Conservation (phyloP, 441 rosid species). For the Mallotus japonicus region DNA sequence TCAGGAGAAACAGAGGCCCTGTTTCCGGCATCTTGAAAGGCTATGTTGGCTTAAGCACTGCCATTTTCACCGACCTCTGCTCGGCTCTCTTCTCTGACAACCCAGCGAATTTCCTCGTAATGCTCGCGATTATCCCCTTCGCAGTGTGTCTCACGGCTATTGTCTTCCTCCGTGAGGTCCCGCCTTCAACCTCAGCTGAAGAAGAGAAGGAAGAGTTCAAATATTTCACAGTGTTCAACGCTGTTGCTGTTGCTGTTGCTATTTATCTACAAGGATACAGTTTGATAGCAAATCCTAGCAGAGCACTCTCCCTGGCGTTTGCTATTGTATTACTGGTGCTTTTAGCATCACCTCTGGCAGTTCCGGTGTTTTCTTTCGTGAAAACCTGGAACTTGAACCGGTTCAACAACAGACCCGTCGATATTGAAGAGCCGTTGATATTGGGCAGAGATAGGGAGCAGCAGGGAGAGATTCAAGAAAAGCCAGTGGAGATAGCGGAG, state of each 20-base stretch:
- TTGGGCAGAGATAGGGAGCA: slow-evolving; percentile 24
- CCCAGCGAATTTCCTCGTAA: slow-evolving; percentile 55
- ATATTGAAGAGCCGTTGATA: slow-evolving; percentile 43
- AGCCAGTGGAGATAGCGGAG: slow-evolving; percentile 2
- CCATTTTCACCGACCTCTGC: slow-evolving; percentile 77
- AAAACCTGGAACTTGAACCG: slow-evolving; percentile 32
- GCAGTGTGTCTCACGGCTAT: slow-evolving; percentile 65
- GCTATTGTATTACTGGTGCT: slow-evolving; percentile 40
- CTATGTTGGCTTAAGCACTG: slow-evolving; percentile 76
- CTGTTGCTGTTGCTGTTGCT: slow-evolving; percentile 64
- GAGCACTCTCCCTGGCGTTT: slow-evolving; percentile 39
- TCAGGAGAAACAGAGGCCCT: slow-evolving; percentile 70
- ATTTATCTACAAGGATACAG: slow-evolving; percentile 54
- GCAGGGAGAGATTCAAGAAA: slow-evolving; percentile 23
- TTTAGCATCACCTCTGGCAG: slow-evolving; percentile 55
- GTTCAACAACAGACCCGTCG: slow-evolving; percentile 18
- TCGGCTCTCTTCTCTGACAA: slow-evolving; percentile 57
- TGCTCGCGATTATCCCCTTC: slow-evolving; percentile 64
- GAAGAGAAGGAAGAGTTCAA: slow-evolving; percentile 55
- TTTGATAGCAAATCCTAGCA: slow-evolving; percentile 36
- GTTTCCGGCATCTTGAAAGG: slow-evolving; percentile 86
- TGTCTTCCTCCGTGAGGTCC: slow-evolving; percentile 68
- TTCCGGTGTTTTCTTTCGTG: slow-evolving; percentile 44
- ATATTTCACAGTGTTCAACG: slow-evolving; percentile 59
- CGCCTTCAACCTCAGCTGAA: slow-evolving; percentile 35